These are phyloP conservation scores for Infundibulicybe gibba DNA, from an alignment of 768 basidiomycete genomes.

Conservation along the genomic window DNA sequence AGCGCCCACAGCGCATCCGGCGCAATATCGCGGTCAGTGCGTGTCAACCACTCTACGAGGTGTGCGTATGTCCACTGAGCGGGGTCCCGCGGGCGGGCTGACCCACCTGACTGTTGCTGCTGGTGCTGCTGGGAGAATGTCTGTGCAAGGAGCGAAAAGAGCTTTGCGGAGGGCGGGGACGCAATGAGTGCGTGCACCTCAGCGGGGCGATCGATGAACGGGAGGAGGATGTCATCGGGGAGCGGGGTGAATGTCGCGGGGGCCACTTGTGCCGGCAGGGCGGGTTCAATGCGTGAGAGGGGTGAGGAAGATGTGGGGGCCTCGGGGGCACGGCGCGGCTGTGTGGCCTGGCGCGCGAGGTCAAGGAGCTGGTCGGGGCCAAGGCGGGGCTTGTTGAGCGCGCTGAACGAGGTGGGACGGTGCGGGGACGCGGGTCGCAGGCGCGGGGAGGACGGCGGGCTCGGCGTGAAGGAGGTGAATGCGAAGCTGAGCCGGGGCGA, in stretches of 20 bases:
- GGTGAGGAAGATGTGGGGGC: conserved; percentile 18
- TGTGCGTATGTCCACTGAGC: conserved; percentile 70
- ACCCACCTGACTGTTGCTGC: conserved; percentile 19
- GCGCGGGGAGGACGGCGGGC: conserved; percentile 40
- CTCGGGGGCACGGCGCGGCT: conserved; percentile 25
- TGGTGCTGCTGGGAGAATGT: conserved; percentile 45
- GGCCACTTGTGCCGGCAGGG: conserved; percentile 12
- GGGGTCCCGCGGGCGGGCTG: conserved; percentile 48
- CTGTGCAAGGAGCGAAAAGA: conserved; percentile 72
- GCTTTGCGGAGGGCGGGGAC: conserved; percentile 59
- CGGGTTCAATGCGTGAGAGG: conserved; percentile 9
- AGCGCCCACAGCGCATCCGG: conserved; percentile 74
- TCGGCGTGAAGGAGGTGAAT: conserved; percentile 53
- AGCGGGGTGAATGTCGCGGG: conserved; percentile 72
- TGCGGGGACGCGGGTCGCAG: conserved; percentile 47
- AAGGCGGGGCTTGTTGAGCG: conserved; percentile 44
- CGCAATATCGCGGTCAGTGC: conserved; percentile 54
- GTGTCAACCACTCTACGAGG: conserved; percentile 65
- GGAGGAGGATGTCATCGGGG: conserved; percentile 75
- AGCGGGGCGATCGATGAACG: conserved; percentile 78
- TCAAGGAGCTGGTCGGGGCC: conserved; percentile 74
- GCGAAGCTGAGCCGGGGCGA: conserved; percentile 46
- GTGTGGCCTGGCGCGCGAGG: conserved; percentile 60
- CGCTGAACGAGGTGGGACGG: conserved; percentile 24
- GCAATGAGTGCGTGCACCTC: conserved; percentile 73